These are phyloP conservation scores for Bipolaris victoriae DNA, from an alignment of 2,329 filamentous ascomycete genomes.

Conservation along the genomic window DNA sequence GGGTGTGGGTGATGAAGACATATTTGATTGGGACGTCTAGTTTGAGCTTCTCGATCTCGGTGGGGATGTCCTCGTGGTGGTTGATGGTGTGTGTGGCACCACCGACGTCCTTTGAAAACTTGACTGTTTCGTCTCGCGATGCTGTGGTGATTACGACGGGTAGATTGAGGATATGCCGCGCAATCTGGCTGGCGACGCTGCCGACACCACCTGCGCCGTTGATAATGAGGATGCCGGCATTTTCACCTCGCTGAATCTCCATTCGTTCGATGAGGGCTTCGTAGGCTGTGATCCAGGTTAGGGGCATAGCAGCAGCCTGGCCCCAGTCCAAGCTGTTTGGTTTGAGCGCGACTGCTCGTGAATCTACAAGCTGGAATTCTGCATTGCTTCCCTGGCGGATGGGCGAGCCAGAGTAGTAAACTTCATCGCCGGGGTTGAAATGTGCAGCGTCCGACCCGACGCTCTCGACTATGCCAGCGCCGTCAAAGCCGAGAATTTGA, in stretches of 20 bases:
- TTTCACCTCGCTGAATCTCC: conserved; percentile 4
- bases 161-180: conserved; percentile 7
- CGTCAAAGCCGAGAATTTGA: conserved; percentile 15
- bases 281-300: conserved; percentile 15
- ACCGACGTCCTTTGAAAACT: conserved; percentile 10
- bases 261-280: conserved; percentile 12
- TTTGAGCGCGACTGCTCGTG: conserved; percentile 10
- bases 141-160: conserved; percentile 14
- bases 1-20: conserved; percentile 13
- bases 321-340: conserved; percentile 12
- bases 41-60: conserved; percentile 4
- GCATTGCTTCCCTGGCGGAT: conserved; percentile 15
- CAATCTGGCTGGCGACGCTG: conserved; percentile 13
- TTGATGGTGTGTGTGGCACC: conserved; percentile 10
- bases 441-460: neutral
- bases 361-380: conserved; percentile 11
- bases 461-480: conserved; percentile 7
- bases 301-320: conserved; percentile 12
- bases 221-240: conserved; percentile 8
- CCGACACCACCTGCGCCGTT: conserved; percentile 13
- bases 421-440: conserved; percentile 7
- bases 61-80: conserved; percentile 8
- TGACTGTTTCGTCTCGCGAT: conserved; percentile 12
- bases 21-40: conserved; percentile 10
- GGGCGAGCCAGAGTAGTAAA: conserved; percentile 12